Percentiles rank a stretch among this genome's conserved stretches.
Evolutionary conservation across 2,329 filamentous ascomycete genomes (phyloP).

Genomic region (Coniochaeta sp.): DNA sequence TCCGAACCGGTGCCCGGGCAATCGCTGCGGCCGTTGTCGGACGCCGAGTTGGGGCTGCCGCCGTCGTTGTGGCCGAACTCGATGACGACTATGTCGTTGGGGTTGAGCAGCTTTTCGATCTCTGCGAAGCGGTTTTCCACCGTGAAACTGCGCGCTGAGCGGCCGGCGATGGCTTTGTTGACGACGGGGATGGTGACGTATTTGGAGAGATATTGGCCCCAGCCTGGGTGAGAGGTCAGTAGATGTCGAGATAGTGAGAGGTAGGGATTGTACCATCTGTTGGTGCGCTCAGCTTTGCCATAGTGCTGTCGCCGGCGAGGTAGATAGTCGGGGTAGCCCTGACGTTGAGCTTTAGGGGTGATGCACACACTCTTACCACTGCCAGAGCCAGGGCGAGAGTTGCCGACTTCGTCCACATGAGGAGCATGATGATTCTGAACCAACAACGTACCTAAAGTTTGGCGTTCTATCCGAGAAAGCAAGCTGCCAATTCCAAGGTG

Average conservation of each 20-base stretch:
- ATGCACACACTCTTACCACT: neutral
- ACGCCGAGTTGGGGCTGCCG: constrained; percentile 35
- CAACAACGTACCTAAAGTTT: neutral
- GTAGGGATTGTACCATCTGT: neutral
- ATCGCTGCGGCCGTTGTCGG: constrained; percentile 53
- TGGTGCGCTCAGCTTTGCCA: constrained; percentile 32
- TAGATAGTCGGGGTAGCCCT: constrained; percentile 30
- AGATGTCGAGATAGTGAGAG: neutral
- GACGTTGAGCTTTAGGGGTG: neutral
- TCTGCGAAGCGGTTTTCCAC: constrained; percentile 52
- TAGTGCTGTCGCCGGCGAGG: constrained; percentile 49
- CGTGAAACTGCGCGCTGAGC: constrained; percentile 54
- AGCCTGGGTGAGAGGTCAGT: constrained; percentile 21
- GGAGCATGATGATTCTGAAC: neutral
- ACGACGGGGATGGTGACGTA: constrained; percentile 28
- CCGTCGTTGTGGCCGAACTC: constrained; percentile 69
- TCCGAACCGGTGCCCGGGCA: constrained; percentile 45
- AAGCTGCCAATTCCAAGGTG: neutral
- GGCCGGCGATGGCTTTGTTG: constrained; percentile 55
- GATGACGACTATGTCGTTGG: constrained; percentile 58
- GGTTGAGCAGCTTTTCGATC: constrained; percentile 38
- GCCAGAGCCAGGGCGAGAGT: neutral
- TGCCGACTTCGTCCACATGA: neutral
- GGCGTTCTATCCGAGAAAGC: neutral
- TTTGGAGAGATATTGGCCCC: constrained; percentile 50